A percentile compares a stretch with the other conserved stretches of the same genome.
Evolutionary conservation across 352 stramenopile species (phyloP).

Genomic region (Phytophthora syringae): DNA sequence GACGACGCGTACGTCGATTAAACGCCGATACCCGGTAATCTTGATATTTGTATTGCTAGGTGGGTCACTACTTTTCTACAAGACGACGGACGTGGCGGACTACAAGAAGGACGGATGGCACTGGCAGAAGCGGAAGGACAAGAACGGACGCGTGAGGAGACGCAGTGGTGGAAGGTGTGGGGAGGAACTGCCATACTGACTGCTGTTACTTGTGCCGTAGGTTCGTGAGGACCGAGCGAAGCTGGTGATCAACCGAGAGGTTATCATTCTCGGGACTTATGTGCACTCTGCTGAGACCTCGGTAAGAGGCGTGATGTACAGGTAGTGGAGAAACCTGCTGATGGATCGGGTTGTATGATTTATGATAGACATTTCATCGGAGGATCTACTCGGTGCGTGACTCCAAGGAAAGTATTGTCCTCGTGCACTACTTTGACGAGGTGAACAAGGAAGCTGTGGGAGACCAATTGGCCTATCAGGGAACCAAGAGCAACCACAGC

Average conservation of each 20-base stretch:
- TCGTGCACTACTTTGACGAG: slow-evolving; percentile 91
- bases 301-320: too few relatives aligned
- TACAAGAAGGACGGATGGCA: slow-evolving; percentile 89
- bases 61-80: slow-evolving; percentile 76
- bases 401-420: slow-evolving; percentile 66
- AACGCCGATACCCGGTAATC: too few relatives aligned
- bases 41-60: slow-evolving; percentile 40
- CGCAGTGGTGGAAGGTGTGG: background rate
- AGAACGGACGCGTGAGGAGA: slow-evolving; percentile 62
- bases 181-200: background rate
- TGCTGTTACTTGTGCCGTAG: slow-evolving; percentile 24
- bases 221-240: slow-evolving; percentile 86
- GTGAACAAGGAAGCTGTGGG: slow-evolving; percentile 46
- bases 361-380: slow-evolving; percentile 77
- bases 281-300: slow-evolving; percentile 79
- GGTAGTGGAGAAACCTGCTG: background rate
- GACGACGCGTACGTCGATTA: slow-evolving; percentile 1
- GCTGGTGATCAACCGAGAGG: slow-evolving; percentile 82
- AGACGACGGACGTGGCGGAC: slow-evolving; percentile 64
- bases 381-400: slow-evolving; percentile 84
- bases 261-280: slow-evolving; percentile 85
- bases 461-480: slow-evolving; percentile 3
- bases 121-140: slow-evolving; percentile 89
- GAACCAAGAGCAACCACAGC: slow-evolving; percentile 4
- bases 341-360: background rate